Evolutionary conservation across 148 eudicot genomes (phyloP).

Genomic region (Pouteria glomerata): DNA sequence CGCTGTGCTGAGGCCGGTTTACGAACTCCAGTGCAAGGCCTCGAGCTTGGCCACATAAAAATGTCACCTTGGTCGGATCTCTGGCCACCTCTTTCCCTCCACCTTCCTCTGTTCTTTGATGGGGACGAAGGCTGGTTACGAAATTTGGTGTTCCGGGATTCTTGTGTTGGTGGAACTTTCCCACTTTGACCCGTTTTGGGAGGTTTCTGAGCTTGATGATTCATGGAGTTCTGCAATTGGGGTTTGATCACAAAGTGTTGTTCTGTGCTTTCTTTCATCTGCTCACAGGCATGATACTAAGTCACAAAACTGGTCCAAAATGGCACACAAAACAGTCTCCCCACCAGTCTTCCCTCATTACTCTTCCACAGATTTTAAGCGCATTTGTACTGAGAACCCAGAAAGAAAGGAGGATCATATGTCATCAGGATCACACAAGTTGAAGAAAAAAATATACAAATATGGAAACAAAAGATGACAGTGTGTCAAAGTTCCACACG

Average conservation of each 20-base stretch:
- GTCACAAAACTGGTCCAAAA: conserved; percentile 3
- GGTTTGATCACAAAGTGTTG: conserved; percentile 54
- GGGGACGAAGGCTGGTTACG: conserved; percentile 35
- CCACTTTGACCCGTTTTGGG: conserved; percentile 40
- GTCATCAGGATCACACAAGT: conserved; percentile 26
- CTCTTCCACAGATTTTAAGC: conserved; percentile 18
- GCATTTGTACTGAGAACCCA: no score
- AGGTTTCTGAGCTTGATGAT: conserved; percentile 33
- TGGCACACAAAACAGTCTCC: conserved; percentile 19
- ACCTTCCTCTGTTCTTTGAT: conserved; percentile 50
- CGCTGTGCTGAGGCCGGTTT: conserved; percentile 9
- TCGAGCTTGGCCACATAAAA: conserved; percentile 48
- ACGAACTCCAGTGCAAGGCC: conserved; percentile 47
- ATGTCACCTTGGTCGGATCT: conserved; percentile 50
- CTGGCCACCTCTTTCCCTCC: conserved; percentile 57
- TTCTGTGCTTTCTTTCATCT: conserved; percentile 53
- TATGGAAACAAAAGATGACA: conserved; percentile 5
- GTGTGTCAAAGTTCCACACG: conserved; percentile 26
- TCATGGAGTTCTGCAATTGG: conserved; percentile 32
- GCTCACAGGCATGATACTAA: conserved; percentile 50
- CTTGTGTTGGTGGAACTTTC: conserved; percentile 38
- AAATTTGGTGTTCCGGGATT: conserved; percentile 22
- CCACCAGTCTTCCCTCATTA: conserved; percentile 14
- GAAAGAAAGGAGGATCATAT: conserved; percentile 14
- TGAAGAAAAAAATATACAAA: background rate